A percentile compares a stretch with the other conserved stretches of the same genome.
Conservation (phyloP, 208 protist species). For the Crithidia mellificae region DNA sequence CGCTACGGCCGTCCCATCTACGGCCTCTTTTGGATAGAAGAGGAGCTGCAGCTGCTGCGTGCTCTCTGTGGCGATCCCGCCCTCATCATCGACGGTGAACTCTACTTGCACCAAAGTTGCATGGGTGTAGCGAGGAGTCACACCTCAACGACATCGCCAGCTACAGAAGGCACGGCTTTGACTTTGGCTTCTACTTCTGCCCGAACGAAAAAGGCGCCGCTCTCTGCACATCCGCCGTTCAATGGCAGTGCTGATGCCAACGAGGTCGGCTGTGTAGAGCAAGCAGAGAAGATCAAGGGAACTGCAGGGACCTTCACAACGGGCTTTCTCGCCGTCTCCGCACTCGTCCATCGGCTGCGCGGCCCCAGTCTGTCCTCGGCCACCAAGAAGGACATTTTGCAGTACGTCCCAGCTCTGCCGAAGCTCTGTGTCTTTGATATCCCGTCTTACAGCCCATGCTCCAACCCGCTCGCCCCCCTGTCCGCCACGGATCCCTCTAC, state of each 20-base stretch:
- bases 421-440: constrained; percentile 83
- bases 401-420: constrained; percentile 68
- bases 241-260: not conserved
- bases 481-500: not conserved
- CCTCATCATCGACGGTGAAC: constrained; percentile 79
- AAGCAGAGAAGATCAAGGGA: not conserved
- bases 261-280: not conserved
- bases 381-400: constrained; percentile 54
- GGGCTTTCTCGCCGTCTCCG: constrained; percentile 79
- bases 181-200: not conserved
- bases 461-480: constrained; percentile 1
- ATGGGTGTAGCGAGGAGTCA: constrained; percentile 4
- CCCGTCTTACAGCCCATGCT: constrained; percentile 57
- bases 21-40: constrained; percentile 84
- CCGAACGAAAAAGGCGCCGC: not conserved
- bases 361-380: constrained; percentile 28
- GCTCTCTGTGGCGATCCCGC: constrained; percentile 63
- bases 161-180: not conserved
- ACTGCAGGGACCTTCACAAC: constrained; percentile 36
- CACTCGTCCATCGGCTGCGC: constrained; percentile 76
- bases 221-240: not conserved
- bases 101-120: constrained; percentile 73
- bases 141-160: not conserved
- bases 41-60: constrained; percentile 75
- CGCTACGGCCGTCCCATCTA: constrained; percentile 77